Percentiles rank a stretch among this genome's conserved stretches.
phyloP scores from a whole-genome alignment of 2,329 filamentous ascomycete species.

The Rachicladosporium sp. region DNA sequence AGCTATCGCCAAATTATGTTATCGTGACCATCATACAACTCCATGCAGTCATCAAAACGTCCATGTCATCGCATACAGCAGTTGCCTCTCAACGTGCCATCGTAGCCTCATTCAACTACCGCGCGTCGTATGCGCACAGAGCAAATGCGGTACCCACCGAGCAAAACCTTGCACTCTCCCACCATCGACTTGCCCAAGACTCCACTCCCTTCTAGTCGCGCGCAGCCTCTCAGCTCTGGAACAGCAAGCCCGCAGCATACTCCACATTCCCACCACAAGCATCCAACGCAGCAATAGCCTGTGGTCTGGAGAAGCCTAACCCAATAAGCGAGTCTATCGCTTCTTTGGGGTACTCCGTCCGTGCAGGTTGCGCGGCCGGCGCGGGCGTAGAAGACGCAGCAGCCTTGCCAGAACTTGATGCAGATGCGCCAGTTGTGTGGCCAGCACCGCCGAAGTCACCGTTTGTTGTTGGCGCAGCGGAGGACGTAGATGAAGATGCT shows the following conservation, averaged over 20 bases:
- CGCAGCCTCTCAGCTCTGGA: constrained; percentile 20
- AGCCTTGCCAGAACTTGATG: constrained; percentile 7
- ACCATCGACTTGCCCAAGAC: too few species aligned
- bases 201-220: too few species aligned
- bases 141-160: too few species aligned
- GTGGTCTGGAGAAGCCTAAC: constrained; percentile 63
- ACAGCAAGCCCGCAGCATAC: constrained; percentile 71
- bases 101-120: too few species aligned
- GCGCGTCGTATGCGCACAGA: too few species aligned
- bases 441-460: constrained; percentile 20
- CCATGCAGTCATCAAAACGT: too few species aligned
- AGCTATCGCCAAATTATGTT: too few species aligned
- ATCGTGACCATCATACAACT: too few species aligned
- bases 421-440: constrained; percentile 16
- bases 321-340: constrained; percentile 64
- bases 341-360: constrained; percentile 40
- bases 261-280: constrained; percentile 80
- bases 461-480: constrained; percentile 7
- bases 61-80: too few species aligned
- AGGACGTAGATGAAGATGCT: constrained; percentile 19
- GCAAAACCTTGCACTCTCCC: too few species aligned
- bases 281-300: constrained; percentile 69
- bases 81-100: too few species aligned
- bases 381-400: constrained; percentile 9
- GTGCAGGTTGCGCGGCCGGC: constrained; percentile 8